Evolutionary conservation across 768 basidiomycete genomes (phyloP).

Genomic region (Galerina marginata): DNA sequence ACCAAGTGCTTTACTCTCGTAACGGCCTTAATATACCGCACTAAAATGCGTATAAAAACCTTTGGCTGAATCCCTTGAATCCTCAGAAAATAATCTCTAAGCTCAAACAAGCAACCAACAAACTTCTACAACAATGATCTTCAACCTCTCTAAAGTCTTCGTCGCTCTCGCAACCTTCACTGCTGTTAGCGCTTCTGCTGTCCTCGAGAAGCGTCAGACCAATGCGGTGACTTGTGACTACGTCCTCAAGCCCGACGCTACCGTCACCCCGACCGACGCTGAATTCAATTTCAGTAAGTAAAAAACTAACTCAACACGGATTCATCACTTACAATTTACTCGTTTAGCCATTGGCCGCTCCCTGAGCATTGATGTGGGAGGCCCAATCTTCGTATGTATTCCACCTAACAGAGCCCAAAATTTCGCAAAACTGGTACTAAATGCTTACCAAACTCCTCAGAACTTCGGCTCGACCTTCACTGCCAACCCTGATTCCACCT

Average conservation of each 20-base stretch:
- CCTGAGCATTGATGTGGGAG: not conserved
- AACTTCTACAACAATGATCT: not conserved
- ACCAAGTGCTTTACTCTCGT: too few relatives aligned
- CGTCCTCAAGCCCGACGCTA: conserved; percentile 1
- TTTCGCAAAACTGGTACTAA: not conserved
- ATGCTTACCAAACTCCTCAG: not conserved
- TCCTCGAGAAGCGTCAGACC: not conserved
- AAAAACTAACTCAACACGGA: not conserved
- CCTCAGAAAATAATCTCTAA: too few relatives aligned
- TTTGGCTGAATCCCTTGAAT: too few relatives aligned
- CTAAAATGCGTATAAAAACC: too few relatives aligned
- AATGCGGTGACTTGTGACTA: conserved; percentile 5
- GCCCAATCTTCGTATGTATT: not conserved
- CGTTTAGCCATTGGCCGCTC: not conserved
- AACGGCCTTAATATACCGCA: too few relatives aligned
- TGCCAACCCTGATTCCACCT: not conserved
- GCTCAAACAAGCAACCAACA: too few relatives aligned
- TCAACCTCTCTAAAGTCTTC: not conserved
- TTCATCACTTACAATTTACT: too few relatives aligned
- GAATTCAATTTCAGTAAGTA: conserved; percentile 5
- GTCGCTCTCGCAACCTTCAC: not conserved
- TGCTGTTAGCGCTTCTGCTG: not conserved
- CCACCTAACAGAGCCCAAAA: too few relatives aligned
- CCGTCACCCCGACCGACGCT: not conserved
- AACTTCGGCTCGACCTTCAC: not conserved